Conservation (phyloP, 345 rosid species). For the Garcia nutans region DNA sequence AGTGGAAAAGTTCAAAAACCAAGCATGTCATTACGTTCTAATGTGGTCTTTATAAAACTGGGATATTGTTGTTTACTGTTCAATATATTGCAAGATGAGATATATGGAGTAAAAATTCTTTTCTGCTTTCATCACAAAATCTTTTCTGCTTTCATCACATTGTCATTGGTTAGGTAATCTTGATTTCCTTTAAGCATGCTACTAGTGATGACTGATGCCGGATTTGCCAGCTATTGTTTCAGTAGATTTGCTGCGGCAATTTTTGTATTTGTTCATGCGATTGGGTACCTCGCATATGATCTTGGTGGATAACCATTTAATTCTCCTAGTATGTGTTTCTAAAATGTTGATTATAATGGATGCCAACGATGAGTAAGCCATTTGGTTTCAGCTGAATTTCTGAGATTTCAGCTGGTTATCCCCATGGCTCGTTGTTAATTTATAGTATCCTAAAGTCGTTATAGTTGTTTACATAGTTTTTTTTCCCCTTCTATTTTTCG, state of each 20-base stretch:
- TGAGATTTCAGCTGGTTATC: not conserved
- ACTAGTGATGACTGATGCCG: not conserved
- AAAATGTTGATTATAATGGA: not conserved
- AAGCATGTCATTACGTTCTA: not conserved
- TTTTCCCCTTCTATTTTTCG: not conserved
- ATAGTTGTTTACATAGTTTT: not conserved
- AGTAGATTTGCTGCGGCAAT: not conserved
- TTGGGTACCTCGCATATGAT: not conserved
- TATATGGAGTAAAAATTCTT: not conserved
- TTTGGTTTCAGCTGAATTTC: not conserved
- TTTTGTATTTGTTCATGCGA: too few relatives aligned
- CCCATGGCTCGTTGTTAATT: not conserved
- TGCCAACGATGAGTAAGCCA: not conserved
- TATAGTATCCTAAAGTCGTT: not conserved
- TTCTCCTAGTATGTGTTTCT: too few relatives aligned
- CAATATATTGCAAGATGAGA: not conserved
- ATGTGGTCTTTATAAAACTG: not conserved
- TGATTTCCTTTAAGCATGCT: not conserved
- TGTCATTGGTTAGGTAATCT: not conserved
- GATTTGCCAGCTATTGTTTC: not conserved
- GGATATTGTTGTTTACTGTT: not conserved
- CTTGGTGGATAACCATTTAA: too few relatives aligned
- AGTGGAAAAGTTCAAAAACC: not conserved
- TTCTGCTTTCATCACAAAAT: not conserved
- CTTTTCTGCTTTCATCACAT: not conserved